Evolutionary conservation across 2,329 filamentous ascomycete genomes (phyloP), one percentile per base, ranked within the genome.

Genomic region (Ceratocystis variospora): DNA sequence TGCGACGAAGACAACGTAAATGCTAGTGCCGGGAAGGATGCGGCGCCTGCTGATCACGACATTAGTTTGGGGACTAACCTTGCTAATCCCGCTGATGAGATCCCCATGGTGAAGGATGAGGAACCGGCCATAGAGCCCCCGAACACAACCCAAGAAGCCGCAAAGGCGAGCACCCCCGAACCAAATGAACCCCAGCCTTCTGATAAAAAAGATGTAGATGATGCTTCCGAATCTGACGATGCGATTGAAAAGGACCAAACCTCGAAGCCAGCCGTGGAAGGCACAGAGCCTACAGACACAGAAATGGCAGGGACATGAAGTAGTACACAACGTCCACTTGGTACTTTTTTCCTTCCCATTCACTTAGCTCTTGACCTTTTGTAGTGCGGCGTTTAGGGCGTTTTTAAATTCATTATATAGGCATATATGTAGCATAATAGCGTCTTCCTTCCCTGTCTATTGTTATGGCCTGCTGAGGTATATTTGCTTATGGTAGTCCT

Each of bases 361-460:
- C 37, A 41, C 37, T 15, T 41, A 19, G 48, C n/a, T 50, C 22
- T 50, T 22, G 48, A 50, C 22, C 8, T 22, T 19, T 50, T 50
- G 48, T 10, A 12, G 48, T 50, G 19, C 7, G 48, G 48, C 48
- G 48, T 50, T 50, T 62, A 22, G 31, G 37, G 46, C 12, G 55
- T 37, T 62, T 37, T 41, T 44, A 33, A 53, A 48, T 48, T 66
- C 28, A 61, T 53, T 57, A 33, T 33, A 15, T 59, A 66, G 59
- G 33, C 50, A 61, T 19, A 19, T 41, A 41, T 41, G 37, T 41
- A 41, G 53, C 44, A 46, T n/a, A 55, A 55, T 28, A 10, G 22
- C 22, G 63, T 45, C 10, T 12, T 50, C 8, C 48, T 19, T 22
- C n/a, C 12, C n/a, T 50, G n/a, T 50, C n/a, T 4, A 22, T 50